These are phyloP conservation scores for Myxozyma geophila DNA, from an alignment of 805 yeast species.

Conservation along the genomic window DNA sequence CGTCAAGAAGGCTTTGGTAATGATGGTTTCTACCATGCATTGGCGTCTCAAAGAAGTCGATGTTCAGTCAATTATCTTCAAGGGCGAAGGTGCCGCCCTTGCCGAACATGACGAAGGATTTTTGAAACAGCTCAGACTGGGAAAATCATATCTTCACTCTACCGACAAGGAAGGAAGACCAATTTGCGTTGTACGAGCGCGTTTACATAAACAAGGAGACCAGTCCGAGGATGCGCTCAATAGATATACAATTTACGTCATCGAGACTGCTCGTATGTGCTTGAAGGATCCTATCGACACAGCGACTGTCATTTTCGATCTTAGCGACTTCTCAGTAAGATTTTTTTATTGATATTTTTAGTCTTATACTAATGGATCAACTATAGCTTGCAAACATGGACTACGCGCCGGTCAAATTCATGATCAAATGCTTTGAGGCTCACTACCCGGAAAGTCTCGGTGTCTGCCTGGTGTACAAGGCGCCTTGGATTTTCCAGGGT, in stretches of 20 bases:
- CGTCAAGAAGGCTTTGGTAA: constrained; percentile 71
- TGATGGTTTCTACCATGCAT: constrained; percentile 85
- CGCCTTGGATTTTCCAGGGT: constrained; percentile 96
- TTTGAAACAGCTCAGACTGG: constrained; percentile 59
- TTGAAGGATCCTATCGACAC: constrained; percentile 76
- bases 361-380: background rate
- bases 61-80: constrained; percentile 62
- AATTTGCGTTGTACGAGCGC: constrained; percentile 77
- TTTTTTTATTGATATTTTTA: background rate
- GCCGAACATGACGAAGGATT: constrained; percentile 52
- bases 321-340: constrained; percentile 72
- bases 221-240: constrained; percentile 75
- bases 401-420: constrained; percentile 85
- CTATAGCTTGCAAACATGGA: constrained; percentile 79
- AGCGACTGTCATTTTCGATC: constrained; percentile 83
- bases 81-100: constrained; percentile 72
- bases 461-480: constrained; percentile 80
- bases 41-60: constrained; percentile 75
- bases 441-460: constrained; percentile 96
- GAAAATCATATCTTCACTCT: constrained; percentile 78
- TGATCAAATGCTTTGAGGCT: constrained; percentile 88
- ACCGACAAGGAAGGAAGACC: constrained; percentile 76
- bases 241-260: constrained; percentile 70
- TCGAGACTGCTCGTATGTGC: constrained; percentile 81
- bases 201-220: constrained; percentile 69